phyloP scores from a whole-genome alignment of 2,329 filamentous ascomycete species.

The Aspergillus spinulosporus region DNA sequence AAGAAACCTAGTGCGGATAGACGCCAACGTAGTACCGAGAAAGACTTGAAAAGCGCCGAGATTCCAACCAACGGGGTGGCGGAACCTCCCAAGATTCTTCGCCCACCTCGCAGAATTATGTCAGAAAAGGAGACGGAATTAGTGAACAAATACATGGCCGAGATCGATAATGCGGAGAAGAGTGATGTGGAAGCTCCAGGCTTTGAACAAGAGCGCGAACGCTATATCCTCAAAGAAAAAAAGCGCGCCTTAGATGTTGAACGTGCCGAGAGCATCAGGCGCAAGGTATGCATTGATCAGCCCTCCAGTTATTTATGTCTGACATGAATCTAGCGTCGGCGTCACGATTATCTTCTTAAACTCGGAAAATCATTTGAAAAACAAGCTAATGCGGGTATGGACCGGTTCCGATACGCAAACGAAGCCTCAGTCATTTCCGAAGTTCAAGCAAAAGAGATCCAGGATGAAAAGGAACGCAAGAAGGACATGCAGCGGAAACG shows the following conservation, averaged over 20 bases:
- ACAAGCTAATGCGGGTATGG: slow-evolving; percentile 70
- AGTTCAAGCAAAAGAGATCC: slow-evolving; percentile 84
- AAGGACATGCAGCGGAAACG: slow-evolving; percentile 99
- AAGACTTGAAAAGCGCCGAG: slow-evolving; percentile 24
- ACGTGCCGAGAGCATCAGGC: slow-evolving; percentile 62
- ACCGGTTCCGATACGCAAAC: slow-evolving; percentile 73
- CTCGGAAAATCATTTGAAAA: slow-evolving; percentile 61
- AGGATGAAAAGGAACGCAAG: slow-evolving; percentile 96
- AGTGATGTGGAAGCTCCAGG: slow-evolving; percentile 58
- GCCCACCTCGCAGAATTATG: slow-evolving; percentile 52
- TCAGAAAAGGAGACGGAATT: slow-evolving; percentile 65
- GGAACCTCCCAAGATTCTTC: slow-evolving; percentile 21
- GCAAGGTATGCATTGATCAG: slow-evolving; percentile 55
- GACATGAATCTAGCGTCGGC: slow-evolving; percentile 55
- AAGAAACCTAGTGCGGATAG: slow-evolving; percentile 31
- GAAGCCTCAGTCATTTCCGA: slow-evolving; percentile 80
- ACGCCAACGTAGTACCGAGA: slow-evolving; percentile 26
- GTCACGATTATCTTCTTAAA: slow-evolving; percentile 56
- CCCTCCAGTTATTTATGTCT: not conserved
- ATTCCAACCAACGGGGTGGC: slow-evolving; percentile 28
- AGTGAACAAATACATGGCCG: slow-evolving; percentile 65
- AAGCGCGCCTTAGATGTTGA: slow-evolving; percentile 71
- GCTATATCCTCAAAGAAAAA: slow-evolving; percentile 54
- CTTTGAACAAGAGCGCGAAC: slow-evolving; percentile 54
- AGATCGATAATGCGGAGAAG: slow-evolving; percentile 57